Percentiles rank a stretch among this genome's conserved stretches.
Conservation (phyloP, 495 filamentous ascomycete species). For the Letharia columbiana region DNA sequence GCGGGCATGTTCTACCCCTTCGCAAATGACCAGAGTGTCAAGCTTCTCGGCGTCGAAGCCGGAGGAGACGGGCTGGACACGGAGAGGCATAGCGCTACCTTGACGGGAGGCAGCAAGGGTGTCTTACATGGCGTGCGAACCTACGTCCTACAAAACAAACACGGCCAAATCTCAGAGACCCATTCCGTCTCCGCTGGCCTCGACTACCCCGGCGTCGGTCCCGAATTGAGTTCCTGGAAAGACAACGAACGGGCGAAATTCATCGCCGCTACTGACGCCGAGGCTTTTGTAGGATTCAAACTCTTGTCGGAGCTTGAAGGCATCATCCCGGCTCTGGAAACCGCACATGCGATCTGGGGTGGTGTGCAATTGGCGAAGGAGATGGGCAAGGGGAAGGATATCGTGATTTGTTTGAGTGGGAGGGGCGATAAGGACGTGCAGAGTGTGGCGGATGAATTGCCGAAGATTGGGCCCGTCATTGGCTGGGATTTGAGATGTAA, state of each 20-base stretch:
- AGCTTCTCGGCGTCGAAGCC: constrained; percentile 88
- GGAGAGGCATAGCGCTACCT: constrained; percentile 74
- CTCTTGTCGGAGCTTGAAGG: constrained; percentile 79
- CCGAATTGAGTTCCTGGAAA: constrained; percentile 88
- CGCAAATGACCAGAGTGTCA: constrained; percentile 71
- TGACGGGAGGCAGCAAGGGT: constrained; percentile 79
- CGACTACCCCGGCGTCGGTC: constrained; percentile 94
- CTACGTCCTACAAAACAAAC: constrained; percentile 83
- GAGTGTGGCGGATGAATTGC: constrained; percentile 91
- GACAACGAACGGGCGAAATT: constrained; percentile 78
- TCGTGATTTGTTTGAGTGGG: constrained; percentile 91
- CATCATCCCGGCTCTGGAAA: constrained; percentile 93
- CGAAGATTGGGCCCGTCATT: constrained; percentile 79
- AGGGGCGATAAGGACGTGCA: constrained; percentile 98
- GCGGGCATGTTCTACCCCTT: constrained; percentile 97
- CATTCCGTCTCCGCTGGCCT: constrained; percentile 96
- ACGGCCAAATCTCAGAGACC: constrained; percentile 89
- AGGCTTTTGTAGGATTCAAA: constrained; percentile 86
- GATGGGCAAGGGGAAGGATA: constrained; percentile 73
- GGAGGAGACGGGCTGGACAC: constrained; percentile 95
- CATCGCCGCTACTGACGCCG: constrained; percentile 81
- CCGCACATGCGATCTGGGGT: constrained; percentile 84
- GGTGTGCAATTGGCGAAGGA: constrained; percentile 84
- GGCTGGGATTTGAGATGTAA: constrained; percentile 85
- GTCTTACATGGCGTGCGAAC: constrained; percentile 94